A percentile compares a stretch with the other conserved stretches of the same genome.
Evolutionary conservation across 2,329 filamentous ascomycete genomes (phyloP).

Genomic region (Apiospora kogelbergensis): DNA sequence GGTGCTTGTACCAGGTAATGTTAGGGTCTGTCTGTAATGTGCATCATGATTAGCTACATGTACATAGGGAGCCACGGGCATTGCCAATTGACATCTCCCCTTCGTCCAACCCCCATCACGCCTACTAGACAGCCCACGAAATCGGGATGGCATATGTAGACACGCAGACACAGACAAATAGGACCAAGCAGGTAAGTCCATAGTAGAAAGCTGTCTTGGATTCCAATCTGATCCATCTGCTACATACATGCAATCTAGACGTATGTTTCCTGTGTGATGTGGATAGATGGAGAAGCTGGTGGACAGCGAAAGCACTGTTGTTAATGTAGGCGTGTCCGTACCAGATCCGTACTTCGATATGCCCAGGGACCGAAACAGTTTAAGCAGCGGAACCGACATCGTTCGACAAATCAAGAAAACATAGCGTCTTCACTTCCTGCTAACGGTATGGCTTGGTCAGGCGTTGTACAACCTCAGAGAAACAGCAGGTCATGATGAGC

Average conservation of each 20-base stretch:
- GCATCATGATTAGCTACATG: not conserved
- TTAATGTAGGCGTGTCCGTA: not conserved
- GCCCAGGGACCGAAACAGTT: not conserved
- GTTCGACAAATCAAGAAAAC: not conserved
- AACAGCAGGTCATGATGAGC: not conserved
- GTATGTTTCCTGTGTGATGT: not conserved
- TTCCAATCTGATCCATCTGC: not conserved
- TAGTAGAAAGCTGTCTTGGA: not conserved
- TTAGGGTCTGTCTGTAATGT: not conserved
- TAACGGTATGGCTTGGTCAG: not conserved
- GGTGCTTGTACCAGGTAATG: not conserved
- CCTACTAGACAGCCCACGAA: not conserved
- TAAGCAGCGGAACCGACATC: not conserved
- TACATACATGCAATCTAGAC: not conserved
- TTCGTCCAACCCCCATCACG: not conserved
- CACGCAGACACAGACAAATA: too few species aligned
- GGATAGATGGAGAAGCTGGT: conserved; percentile 3
- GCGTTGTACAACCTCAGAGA: not conserved
- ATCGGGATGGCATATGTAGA: not conserved
- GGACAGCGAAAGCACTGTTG: not conserved
- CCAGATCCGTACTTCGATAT: not conserved
- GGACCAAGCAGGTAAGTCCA: too few species aligned
- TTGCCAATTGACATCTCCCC: not conserved
- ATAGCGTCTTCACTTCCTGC: not conserved
- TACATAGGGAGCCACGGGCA: not conserved